A percentile compares a stretch with the other conserved stretches of the same genome.
These are phyloP conservation scores for Spencermartinsiella ligniputridi DNA, from an alignment of 1,139 yeast species.

Conservation along the genomic window DNA sequence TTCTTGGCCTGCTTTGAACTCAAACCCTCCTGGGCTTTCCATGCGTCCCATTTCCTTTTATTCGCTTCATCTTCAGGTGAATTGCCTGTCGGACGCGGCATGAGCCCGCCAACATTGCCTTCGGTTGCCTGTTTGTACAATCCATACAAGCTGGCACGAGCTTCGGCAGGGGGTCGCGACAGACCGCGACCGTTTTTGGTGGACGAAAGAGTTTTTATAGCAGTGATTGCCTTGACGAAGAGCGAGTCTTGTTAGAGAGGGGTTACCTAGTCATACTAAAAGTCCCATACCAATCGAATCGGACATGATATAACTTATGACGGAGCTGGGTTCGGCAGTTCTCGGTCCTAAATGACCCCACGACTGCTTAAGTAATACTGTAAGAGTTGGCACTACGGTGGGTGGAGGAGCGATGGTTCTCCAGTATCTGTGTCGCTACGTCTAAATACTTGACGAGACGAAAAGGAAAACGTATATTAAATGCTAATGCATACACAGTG, in stretches of 20 bases:
- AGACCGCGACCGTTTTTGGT: slow-evolving; percentile 64
- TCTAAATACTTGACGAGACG: no score
- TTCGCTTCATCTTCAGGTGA: slow-evolving; percentile 63
- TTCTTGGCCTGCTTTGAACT: slow-evolving; percentile 72
- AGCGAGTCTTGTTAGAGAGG: slow-evolving; percentile 56
- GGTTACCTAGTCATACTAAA: no score
- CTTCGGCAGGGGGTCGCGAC: slow-evolving; percentile 77
- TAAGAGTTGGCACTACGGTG: no score
- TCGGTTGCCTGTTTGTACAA: slow-evolving; percentile 86
- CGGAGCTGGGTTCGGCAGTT: background rate
- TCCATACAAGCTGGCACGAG: slow-evolving; percentile 67
- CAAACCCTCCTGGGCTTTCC: slow-evolving; percentile 73
- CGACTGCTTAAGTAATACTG: no score
- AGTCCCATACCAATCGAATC: background rate
- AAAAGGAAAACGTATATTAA: no score
- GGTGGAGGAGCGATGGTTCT: no score
- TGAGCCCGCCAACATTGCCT: slow-evolving; percentile 68
- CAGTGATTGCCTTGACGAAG: slow-evolving; percentile 74
- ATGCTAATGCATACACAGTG: no score
- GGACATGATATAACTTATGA: background rate
- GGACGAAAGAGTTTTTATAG: slow-evolving; percentile 68
- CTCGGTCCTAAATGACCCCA: no score
- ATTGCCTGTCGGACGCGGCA: slow-evolving; percentile 61
- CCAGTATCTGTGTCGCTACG: no score
- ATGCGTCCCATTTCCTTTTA: slow-evolving; percentile 73